Evolutionary conservation across 1,284 basidiomycete genomes (phyloP).

Genomic region (Apiotrichum akiyoshidainum): DNA sequence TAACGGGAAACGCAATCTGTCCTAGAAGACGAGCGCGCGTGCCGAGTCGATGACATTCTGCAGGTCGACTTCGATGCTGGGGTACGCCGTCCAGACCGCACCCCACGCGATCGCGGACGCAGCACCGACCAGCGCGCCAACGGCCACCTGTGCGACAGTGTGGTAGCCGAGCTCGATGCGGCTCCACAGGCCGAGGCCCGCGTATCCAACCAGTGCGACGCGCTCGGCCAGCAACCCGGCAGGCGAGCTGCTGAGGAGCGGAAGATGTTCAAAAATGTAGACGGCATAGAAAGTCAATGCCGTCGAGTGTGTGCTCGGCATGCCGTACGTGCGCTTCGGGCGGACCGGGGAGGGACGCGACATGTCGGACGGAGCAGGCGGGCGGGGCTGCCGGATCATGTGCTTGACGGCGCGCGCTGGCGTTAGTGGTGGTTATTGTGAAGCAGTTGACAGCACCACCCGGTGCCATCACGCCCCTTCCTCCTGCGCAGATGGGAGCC

Average conservation of each 20-base stretch:
- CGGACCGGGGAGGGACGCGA: slow-evolving; percentile 19
- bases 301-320: slow-evolving; percentile 86
- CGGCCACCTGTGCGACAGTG: slow-evolving; percentile 68
- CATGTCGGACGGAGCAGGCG: slow-evolving; percentile 49
- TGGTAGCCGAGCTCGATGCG: slow-evolving; percentile 78
- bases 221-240: slow-evolving; percentile 50
- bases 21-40: not conserved
- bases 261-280: slow-evolving; percentile 62
- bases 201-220: slow-evolving; percentile 3
- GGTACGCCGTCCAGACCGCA: slow-evolving; percentile 30
- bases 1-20: not conserved
- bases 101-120: slow-evolving; percentile 59
- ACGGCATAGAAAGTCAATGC: slow-evolving; percentile 67
- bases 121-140: slow-evolving; percentile 63
- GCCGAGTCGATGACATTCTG: slow-evolving; percentile 5
- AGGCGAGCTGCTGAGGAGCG: slow-evolving; percentile 55
- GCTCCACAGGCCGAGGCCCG: slow-evolving; percentile 60
- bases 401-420: slow-evolving; percentile 68
- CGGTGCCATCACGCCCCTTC: not conserved
- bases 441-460: not conserved
- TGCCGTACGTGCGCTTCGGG: slow-evolving; percentile 56
- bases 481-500: too few relatives aligned
- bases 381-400: slow-evolving; percentile 68
- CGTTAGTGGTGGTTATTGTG: not conserved
- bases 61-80: not conserved